Percentiles rank a stretch among this genome's conserved stretches.
Evolutionary conservation across 2,329 filamentous ascomycete genomes (phyloP).

Genomic region (Aureobasidium uvarum): DNA sequence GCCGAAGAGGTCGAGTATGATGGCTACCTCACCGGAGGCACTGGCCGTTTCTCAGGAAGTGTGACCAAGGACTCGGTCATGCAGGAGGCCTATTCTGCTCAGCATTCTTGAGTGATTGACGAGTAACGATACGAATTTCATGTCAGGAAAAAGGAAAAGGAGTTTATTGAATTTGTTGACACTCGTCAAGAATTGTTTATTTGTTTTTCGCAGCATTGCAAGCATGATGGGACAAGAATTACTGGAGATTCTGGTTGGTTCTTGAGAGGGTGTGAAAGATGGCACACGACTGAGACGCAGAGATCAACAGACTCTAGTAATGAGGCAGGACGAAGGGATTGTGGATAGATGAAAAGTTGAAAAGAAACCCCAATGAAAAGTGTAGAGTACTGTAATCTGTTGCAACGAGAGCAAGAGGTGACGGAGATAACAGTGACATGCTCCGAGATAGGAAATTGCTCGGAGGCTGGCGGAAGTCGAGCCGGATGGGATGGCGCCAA

Average conservation of each 20-base stretch:
- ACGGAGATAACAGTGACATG: not conserved
- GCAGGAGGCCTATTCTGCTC: conserved; percentile 2
- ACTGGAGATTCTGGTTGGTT: not conserved
- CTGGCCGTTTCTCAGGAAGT: conserved; percentile 43
- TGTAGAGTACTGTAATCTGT: conserved; percentile 5
- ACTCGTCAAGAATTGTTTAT: not conserved
- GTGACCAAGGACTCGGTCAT: conserved; percentile 21
- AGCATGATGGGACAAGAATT: not conserved
- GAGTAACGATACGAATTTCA: not conserved
- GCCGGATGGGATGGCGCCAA: not conserved
- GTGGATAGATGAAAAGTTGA: not conserved
- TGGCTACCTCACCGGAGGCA: conserved; percentile 43
- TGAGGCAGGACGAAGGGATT: not conserved
- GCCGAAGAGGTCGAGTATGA: conserved; percentile 45
- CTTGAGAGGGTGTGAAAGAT: not conserved
- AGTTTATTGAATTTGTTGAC: not conserved
- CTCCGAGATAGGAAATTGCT: not conserved
- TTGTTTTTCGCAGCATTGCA: conserved; percentile 1
- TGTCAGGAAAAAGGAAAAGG: not conserved
- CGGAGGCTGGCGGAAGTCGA: not conserved
- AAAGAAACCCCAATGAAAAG: not conserved
- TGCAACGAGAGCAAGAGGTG: not conserved
- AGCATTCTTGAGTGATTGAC: not conserved
- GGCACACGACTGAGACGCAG: not conserved
- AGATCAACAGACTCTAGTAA: conserved; percentile 1